These are phyloP conservation scores for Podospora pseudopauciseta DNA, from an alignment of 495 filamentous ascomycete genomes.

Conservation along the genomic window DNA sequence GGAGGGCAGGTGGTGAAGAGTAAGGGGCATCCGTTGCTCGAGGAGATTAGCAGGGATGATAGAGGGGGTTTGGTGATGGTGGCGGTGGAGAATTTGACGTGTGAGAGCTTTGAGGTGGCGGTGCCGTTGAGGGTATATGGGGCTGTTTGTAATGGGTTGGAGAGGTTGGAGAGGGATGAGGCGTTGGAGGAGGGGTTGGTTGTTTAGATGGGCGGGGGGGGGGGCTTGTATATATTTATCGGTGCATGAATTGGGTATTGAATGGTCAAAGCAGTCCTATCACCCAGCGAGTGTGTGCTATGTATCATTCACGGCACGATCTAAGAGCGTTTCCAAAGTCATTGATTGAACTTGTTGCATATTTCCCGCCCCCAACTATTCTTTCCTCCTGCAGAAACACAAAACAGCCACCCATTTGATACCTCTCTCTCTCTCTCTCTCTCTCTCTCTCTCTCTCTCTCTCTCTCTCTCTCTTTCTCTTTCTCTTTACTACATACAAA, in stretches of 20 bases:
- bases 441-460: too few species aligned
- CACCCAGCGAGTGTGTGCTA: too few species aligned
- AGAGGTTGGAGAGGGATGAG: slow-evolving; percentile 49
- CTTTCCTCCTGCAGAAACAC: too few species aligned
- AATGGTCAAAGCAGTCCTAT: not conserved
- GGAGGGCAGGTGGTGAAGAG: slow-evolving; percentile 1
- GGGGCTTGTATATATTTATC: not conserved
- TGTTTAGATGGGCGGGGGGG: slow-evolving; percentile 32
- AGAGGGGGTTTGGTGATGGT: slow-evolving; percentile 62
- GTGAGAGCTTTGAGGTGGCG: slow-evolving; percentile 85
- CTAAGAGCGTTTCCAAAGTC: too few species aligned
- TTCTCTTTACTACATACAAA: not conserved
- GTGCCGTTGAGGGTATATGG: slow-evolving; percentile 84
- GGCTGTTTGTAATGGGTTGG: slow-evolving; percentile 48
- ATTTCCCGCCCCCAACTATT: not conserved
- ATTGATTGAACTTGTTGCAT: not conserved
- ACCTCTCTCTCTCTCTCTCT: not conserved
- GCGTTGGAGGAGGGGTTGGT: slow-evolving; percentile 44
- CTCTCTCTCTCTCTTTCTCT: not conserved
- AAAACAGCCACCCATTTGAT: not conserved
- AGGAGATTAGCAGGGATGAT: slow-evolving; percentile 67
- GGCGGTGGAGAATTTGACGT: slow-evolving; percentile 69
- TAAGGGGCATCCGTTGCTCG: slow-evolving; percentile 44
- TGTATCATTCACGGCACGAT: too few species aligned
- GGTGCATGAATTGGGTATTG: not conserved